These are phyloP conservation scores for Alternaria sp. DNA, from an alignment of 2,329 filamentous ascomycete genomes.

Conservation along the genomic window DNA sequence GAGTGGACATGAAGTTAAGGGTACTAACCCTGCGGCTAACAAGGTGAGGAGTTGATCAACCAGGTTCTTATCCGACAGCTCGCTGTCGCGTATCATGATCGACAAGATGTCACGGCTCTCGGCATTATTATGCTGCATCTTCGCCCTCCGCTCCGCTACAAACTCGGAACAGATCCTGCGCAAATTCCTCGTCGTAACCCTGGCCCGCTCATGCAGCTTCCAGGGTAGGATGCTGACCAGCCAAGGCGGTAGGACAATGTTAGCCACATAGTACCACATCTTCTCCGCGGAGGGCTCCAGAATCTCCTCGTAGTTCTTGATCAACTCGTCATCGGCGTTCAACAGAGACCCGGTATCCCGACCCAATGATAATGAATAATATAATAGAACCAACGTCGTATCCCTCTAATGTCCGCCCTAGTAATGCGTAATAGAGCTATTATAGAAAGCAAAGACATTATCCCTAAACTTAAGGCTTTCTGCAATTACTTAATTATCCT, in stretches of 20 bases:
- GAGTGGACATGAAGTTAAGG: not conserved
- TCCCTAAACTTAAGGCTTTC: no score
- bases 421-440: no score
- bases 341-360: slow-evolving; percentile 52
- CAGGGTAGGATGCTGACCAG: slow-evolving; percentile 54
- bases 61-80: slow-evolving; percentile 60
- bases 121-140: slow-evolving; percentile 42
- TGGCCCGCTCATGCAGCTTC: slow-evolving; percentile 54
- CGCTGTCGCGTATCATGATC: slow-evolving; percentile 58
- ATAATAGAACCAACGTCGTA: no score
- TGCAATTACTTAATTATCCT: no score
- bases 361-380: slow-evolving; percentile 12
- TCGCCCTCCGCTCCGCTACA: slow-evolving; percentile 55
- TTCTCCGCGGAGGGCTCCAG: slow-evolving; percentile 57
- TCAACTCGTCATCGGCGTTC: slow-evolving; percentile 51
- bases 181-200: slow-evolving; percentile 44
- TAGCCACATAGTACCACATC: slow-evolving; percentile 51
- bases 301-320: slow-evolving; percentile 52
- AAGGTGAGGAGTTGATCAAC: slow-evolving; percentile 64
- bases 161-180: slow-evolving; percentile 54
- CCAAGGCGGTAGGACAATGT: slow-evolving; percentile 46
- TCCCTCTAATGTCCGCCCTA: no score
- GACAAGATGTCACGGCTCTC: slow-evolving; percentile 52
- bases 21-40: slow-evolving; percentile 59
- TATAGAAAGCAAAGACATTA: no score